Percentiles rank a stretch among this genome's conserved stretches.
Conservation (phyloP, 1,284 basidiomycete species). For the Xerocomus amazonicus region DNA sequence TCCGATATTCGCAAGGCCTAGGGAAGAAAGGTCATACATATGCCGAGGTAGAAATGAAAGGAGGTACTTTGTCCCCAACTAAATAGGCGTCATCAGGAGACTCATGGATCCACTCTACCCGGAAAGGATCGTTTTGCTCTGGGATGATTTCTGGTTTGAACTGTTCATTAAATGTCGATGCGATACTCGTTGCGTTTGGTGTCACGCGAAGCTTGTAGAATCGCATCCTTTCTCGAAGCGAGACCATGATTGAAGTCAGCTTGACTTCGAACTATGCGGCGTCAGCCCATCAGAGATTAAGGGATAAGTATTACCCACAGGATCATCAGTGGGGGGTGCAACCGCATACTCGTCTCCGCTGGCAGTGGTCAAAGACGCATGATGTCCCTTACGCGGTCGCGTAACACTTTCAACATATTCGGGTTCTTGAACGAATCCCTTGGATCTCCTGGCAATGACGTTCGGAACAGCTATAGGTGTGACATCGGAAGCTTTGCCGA, state of each 20-base stretch:
- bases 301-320: slow-evolving; percentile 41
- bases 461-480: slow-evolving; percentile 71
- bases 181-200: slow-evolving; percentile 68
- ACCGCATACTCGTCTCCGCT: slow-evolving; percentile 47
- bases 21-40: slow-evolving; percentile 8
- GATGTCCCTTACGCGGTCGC: slow-evolving; percentile 43
- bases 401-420: slow-evolving; percentile 48
- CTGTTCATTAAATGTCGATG: slow-evolving; percentile 71
- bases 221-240: slow-evolving; percentile 81
- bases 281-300: slow-evolving; percentile 4
- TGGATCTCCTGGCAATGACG: slow-evolving; percentile 71
- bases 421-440: slow-evolving; percentile 40
- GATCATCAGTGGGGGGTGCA: slow-evolving; percentile 49
- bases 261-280: slow-evolving; percentile 63
- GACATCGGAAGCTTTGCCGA: slow-evolving; percentile 90
- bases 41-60: slow-evolving; percentile 1
- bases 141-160: slow-evolving; percentile 79
- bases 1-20: slow-evolving; percentile 74
- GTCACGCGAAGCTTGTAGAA: slow-evolving; percentile 83
- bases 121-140: slow-evolving; percentile 76
- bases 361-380: slow-evolving; percentile 18
- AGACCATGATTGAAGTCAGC: slow-evolving; percentile 66
- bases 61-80: slow-evolving; percentile 67
- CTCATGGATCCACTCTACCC: slow-evolving; percentile 76
- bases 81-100: slow-evolving; percentile 45